Conservation (phyloP, 2,329 filamentous ascomycete genomes). For the Pyrenochaeta sp. region DNA sequence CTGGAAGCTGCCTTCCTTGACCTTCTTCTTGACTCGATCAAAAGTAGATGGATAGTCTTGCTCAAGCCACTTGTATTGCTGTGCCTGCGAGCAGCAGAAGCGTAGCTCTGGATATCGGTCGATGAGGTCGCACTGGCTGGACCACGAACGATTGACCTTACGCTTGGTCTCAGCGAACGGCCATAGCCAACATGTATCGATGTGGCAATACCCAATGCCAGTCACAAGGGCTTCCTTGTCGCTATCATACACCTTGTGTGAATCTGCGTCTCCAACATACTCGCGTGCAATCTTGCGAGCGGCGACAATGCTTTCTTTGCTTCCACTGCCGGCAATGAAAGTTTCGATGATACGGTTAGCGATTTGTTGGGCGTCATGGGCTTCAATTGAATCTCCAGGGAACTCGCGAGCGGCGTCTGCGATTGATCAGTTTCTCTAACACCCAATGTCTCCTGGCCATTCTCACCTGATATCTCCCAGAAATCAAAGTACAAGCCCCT, state of each 20-base stretch:
- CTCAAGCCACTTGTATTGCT: conserved; percentile 98
- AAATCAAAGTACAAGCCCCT: conserved; percentile 88
- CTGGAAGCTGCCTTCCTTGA: conserved; percentile 89
- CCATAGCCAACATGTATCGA: conserved; percentile 98
- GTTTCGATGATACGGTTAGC: conserved; percentile 89
- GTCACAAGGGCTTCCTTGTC: conserved; percentile 80
- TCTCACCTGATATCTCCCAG: conserved; percentile 77
- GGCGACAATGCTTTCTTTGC: conserved; percentile 76
- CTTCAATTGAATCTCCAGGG: conserved; percentile 84
- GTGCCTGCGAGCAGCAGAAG: conserved; percentile 91
- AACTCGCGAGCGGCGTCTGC: conserved; percentile 89
- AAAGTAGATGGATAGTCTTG: conserved; percentile 86
- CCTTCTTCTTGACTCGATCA: conserved; percentile 88
- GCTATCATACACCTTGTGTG: conserved; percentile 81
- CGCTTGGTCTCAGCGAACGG: conserved; percentile 97
- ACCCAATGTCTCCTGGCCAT: neutral
- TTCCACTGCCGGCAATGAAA: conserved; percentile 80
- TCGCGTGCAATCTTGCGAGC: conserved; percentile 83
- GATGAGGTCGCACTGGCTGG: conserved; percentile 94
- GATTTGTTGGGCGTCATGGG: conserved; percentile 83
- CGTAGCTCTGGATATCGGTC: conserved; percentile 93
- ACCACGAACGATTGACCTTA: conserved; percentile 95
- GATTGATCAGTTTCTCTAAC: neutral
- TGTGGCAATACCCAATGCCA: conserved; percentile 95
- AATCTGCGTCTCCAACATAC: conserved; percentile 85